These are phyloP conservation scores for Suillus paluster DNA, from an alignment of 768 basidiomycete genomes.

Conservation along the genomic window DNA sequence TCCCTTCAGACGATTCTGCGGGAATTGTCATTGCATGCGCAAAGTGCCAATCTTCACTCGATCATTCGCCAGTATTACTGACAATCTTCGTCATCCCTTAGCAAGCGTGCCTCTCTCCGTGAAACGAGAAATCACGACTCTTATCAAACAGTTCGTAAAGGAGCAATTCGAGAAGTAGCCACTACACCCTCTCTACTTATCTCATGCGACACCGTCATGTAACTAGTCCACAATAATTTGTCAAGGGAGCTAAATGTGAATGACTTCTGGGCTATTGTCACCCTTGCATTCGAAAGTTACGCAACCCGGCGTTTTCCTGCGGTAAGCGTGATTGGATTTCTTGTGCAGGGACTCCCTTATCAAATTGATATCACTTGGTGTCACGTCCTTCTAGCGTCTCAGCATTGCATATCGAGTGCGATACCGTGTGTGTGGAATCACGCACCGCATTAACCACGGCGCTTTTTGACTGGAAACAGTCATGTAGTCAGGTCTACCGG, in stretches of 20 bases:
- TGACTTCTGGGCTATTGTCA: neutral
- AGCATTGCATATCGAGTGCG: too few relatives aligned
- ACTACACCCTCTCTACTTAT: neutral
- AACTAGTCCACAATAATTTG: constrained; percentile 24
- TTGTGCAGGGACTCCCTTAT: neutral
- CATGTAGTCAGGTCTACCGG: neutral
- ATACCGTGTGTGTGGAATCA: too few relatives aligned
- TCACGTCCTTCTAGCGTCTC: neutral
- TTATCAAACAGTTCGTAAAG: constrained; percentile 61
- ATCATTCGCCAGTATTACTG: neutral
- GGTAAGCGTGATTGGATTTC: neutral
- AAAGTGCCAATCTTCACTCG: constrained; percentile 39
- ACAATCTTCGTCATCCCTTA: constrained; percentile 24
- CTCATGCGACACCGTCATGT: constrained; percentile 8
- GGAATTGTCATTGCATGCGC: constrained; percentile 46
- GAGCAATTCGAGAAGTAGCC: constrained; percentile 55
- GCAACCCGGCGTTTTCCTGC: neutral
- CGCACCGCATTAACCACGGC: neutral
- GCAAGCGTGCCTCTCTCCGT: constrained; percentile 54
- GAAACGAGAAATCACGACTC: constrained; percentile 52
- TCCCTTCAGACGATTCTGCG: constrained; percentile 54
- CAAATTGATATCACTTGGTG: neutral
- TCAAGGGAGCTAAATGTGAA: neutral
- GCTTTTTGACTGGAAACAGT: neutral
- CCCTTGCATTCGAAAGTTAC: neutral